Conservation (phyloP, 2,329 filamentous ascomycete species). For the Ceratocystis albifundus region DNA sequence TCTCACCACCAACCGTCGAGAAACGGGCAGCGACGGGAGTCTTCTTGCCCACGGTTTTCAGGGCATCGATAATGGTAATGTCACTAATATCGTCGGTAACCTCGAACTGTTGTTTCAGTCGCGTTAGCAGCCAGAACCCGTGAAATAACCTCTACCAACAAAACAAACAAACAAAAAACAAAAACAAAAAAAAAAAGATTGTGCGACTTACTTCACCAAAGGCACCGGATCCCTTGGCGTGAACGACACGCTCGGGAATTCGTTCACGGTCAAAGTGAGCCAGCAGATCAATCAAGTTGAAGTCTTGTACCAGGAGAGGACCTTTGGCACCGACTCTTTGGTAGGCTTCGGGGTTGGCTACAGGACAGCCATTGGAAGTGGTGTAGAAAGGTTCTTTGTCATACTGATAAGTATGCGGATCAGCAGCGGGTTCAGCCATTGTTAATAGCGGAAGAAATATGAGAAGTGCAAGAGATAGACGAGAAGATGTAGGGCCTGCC, state of each 20-base stretch:
- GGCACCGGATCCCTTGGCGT: conserved; percentile 48
- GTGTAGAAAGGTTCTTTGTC: conserved; percentile 48
- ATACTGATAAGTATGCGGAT: conserved; percentile 33
- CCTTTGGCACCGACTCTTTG: conserved; percentile 44
- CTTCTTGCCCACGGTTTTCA: conserved; percentile 54
- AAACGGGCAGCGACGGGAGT: conserved; percentile 57
- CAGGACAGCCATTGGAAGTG: conserved; percentile 47
- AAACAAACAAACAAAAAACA: no score
- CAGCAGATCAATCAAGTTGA: conserved; percentile 53
- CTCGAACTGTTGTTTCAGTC: conserved; percentile 32
- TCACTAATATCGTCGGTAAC: conserved; percentile 40
- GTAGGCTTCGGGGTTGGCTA: conserved; percentile 38
- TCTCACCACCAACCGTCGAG: conserved; percentile 65
- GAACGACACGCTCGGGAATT: conserved; percentile 45
- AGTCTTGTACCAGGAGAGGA: conserved; percentile 28
- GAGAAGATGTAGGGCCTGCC: background rate
- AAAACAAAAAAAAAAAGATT: no score
- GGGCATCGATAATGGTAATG: conserved; percentile 41
- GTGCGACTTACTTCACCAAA: conserved; percentile 32
- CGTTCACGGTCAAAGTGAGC: conserved; percentile 43
- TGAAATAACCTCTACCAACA: background rate
- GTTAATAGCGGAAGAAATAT: conserved; percentile 1
- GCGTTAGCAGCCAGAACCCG: background rate
- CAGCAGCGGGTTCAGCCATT: conserved; percentile 3
- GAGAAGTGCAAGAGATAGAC: background rate